phyloP scores from a whole-genome alignment of 345 rosid species.

The Eucalyptus leucophloia region DNA sequence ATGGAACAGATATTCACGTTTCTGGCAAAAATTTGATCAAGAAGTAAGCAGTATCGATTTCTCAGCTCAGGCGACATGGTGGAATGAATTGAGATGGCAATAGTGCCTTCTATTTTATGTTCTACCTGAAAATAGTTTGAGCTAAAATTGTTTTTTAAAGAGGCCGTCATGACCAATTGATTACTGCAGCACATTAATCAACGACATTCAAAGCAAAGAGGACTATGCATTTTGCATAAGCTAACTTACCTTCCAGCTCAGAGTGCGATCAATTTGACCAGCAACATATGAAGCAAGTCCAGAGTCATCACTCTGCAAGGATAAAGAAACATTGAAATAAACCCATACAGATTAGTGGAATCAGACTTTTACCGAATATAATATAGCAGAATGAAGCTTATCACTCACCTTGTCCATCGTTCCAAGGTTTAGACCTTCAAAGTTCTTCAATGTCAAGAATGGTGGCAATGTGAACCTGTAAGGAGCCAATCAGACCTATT shows the following conservation, averaged over 20 bases:
- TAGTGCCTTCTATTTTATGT: not conserved
- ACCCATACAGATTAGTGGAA: not conserved
- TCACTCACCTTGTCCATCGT: constrained; percentile 43
- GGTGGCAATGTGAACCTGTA: constrained; percentile 69
- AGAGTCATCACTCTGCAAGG: constrained; percentile 60
- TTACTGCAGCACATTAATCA: not conserved
- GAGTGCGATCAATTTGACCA: constrained; percentile 69
- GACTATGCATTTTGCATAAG: not conserved
- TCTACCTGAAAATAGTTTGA: not conserved
- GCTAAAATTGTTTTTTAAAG: not conserved
- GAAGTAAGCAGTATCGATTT: not conserved
- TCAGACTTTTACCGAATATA: not conserved
- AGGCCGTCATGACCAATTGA: not conserved
- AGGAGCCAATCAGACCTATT: not conserved
- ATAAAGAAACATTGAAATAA: not conserved
- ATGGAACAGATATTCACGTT: not conserved
- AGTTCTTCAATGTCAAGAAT: constrained; percentile 72
- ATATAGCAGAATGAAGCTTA: not conserved
- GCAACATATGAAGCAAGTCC: constrained; percentile 93
- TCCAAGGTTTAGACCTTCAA: constrained; percentile 82
- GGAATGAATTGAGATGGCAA: not conserved
- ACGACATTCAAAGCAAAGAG: not conserved
- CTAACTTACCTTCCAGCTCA: constrained; percentile 74
- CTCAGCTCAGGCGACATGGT: not conserved
- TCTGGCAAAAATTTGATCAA: not conserved